These are phyloP conservation scores for Colletotrichum navitas DNA, from an alignment of 2,329 filamentous ascomycete genomes.

Conservation along the genomic window DNA sequence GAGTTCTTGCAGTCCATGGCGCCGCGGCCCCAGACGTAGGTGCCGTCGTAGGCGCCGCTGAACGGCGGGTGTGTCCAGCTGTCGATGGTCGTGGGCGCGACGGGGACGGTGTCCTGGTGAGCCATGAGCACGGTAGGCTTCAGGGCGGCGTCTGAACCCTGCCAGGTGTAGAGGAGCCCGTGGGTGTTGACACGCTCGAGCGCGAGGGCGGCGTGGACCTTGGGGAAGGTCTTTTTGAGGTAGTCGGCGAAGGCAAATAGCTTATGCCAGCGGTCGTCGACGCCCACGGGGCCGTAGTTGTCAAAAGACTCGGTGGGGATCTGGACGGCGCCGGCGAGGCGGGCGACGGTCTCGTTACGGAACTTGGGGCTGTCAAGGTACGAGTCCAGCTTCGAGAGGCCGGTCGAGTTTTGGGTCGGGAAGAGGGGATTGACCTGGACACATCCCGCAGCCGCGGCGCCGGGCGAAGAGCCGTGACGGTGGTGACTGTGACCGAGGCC, in stretches of 20 bases:
- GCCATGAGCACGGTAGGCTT: conserved; percentile 72
- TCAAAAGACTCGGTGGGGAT: conserved; percentile 69
- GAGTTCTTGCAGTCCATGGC: conserved; percentile 72
- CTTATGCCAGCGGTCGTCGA: conserved; percentile 70
- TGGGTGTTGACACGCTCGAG: conserved; percentile 70
- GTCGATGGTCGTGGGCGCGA: conserved; percentile 60
- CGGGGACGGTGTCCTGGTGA: conserved; percentile 75
- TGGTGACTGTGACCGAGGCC: conserved; percentile 1
- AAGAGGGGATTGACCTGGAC: conserved; percentile 51
- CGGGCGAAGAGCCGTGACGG: not conserved
- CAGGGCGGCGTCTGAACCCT: conserved; percentile 61
- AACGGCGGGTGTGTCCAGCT: conserved; percentile 73
- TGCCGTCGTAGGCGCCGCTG: conserved; percentile 68
- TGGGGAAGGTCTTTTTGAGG: conserved; percentile 64
- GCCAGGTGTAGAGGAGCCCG: conserved; percentile 69
- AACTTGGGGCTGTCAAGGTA: conserved; percentile 50
- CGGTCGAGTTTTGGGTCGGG: conserved; percentile 45
- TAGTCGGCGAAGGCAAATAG: conserved; percentile 67
- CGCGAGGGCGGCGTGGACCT: conserved; percentile 59
- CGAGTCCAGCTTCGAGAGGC: conserved; percentile 50
- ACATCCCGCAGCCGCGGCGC: conserved; percentile 45
- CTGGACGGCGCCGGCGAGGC: conserved; percentile 61
- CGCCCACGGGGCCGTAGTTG: conserved; percentile 65
- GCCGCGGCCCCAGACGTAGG: conserved; percentile 72
- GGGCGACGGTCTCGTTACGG: conserved; percentile 50